Base-by-base conservation (phyloP, 1,284 basidiomycete genomes). In the Cryptococcus deneoformans region DNA sequence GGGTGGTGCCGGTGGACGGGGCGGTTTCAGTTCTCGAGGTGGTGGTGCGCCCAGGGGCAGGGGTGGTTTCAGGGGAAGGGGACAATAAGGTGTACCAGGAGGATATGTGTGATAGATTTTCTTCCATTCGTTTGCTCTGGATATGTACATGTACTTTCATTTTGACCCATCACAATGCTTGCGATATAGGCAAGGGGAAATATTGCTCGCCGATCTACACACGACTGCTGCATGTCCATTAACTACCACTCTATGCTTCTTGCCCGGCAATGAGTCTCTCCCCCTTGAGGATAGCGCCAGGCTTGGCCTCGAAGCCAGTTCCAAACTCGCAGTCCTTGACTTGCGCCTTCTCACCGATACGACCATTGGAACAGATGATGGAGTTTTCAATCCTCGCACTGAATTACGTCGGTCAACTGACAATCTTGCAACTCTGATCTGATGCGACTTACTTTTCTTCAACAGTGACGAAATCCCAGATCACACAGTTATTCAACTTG, bases 371-470 rank as follows among this genome's bases (percentile, higher is more conserved):
- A 12, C 92, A 90, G 2, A 98, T 79, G 50, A 98, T 88, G 62
- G 87, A 90, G 45, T 89, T 88, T 48, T 98, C 95, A 5, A 99
- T 79, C 72, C 92, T 92, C 14, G 87, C 92, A 8, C 92, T 95
- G 66, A 54, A 35, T 48, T 5, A 29, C 46, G 38, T 24, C n/a
- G 48, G 45, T 52, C 58, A 59, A 42, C 40, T n/a, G 43, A 3
- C 14, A 12, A 36, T 45, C 16, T 50, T 39, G 53, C 45, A n/a
- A 34, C 9, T 14, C 14, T 37, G 12, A 49, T 29, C 29, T 2
- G 6, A n/a, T 9, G 5, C 9, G 16, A 61, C 69, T 60, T 52
- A 72, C 70, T 72, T 72, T 52, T 75, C 73, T 58, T 76, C 90
- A 34, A 99, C 81, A 3, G 88, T 82, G 65, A 92, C 94, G 68